Base-by-base conservation (phyloP, 768 basidiomycete genomes). In the Boletus rufocinnamomeus region DNA sequence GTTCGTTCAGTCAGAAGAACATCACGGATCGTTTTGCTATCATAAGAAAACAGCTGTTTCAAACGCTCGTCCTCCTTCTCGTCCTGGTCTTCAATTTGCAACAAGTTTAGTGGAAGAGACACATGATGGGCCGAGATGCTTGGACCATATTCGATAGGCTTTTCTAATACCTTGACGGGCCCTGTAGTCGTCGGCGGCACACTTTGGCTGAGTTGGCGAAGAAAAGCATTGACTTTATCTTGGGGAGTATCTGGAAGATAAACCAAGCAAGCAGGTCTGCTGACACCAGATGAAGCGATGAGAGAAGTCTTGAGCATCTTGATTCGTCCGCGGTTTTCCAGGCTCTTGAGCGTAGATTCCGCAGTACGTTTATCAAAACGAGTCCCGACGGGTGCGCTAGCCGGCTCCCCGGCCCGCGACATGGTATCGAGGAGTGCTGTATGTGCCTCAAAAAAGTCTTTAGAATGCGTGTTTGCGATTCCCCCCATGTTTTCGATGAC, bases 311-410 rank as follows among this genome's bases (percentile, higher is more conserved):
- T 87, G 32, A 93, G 74, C 65, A 85, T 79, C 69, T 85, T 93
- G 59, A 95, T 73, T 61, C 85, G 82, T 9, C 87, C 86, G 32
- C 82, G 83, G 41, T 73, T 77, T 71, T 89, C 86, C 67, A 95
- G 71, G 25, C 72, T 81, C 58, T 81, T 80, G 52, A 91, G 74
- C 0, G 87, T 84, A 6, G 79, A 71, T 28, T 78, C 79, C 30
- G 86, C 81, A 1, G 92, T 92, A 14, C 89, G 81, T 69, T 87
- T 89, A 67, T 94, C 92, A 14, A 86, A 80, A 54, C 80, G 82
- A 37, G 87, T 84, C 10, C 88, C 89, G 16, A 75, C 73, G 23
- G 87, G 86, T 6, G 84, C 84, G 64, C 90, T 93, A 0, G 88
- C 84, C 1, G 86, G 76, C 66, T 91, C 88, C 7, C 87, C 86